Evolutionary conservation across 352 stramenopile species (phyloP), one percentile per base, ranked within the genome.

Genomic region (Phytophthora capsici): DNA sequence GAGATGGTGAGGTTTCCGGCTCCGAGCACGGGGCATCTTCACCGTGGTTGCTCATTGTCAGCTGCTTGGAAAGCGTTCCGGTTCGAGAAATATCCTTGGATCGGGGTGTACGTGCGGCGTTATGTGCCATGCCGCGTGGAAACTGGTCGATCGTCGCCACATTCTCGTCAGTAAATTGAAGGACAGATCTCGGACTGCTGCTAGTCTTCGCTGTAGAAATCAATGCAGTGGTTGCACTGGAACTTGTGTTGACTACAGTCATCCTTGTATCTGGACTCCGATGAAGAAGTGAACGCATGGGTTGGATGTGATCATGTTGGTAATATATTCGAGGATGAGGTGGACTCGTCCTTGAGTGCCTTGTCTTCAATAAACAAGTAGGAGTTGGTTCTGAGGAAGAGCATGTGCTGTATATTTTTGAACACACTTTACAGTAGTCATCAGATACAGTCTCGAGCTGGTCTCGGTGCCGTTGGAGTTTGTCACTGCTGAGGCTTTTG

Each of bases 71-170:
- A 12, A 63, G 53, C 23, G 43, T 8, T 13, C 43, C 20, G 6
- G 23, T 22, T 46, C 28, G 30, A 48, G 28, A 5, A 17, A 16
- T 7, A 19, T 66, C 53, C 26, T 69, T 73, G 36, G 44, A 23
- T 6, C 30, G 16, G 6, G 51, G 46, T 13, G 78, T 86, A 12
- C 78, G 74, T 20, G 83, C 82, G n/a, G 75, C 80, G 43, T 82
- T 69, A 17, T 81, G 72, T 19, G 74, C 80, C 3, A 75, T 73
- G 7, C 80, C 80, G 7, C 81, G 78, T 4, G 80, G 80, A 1
- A 86, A 66, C n/a, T 77, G 59, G 36, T 78, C 68, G 23, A 69
- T 44, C 10, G 45, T 46, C 1, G 28, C 26, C 34, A 8, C 50
- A 17, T 47, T 44, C 10, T 59, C 28, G 7, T 40, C 36, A 44